Conservation (phyloP, 2,329 filamentous ascomycete species). For the Akanthomyces lecanii region DNA sequence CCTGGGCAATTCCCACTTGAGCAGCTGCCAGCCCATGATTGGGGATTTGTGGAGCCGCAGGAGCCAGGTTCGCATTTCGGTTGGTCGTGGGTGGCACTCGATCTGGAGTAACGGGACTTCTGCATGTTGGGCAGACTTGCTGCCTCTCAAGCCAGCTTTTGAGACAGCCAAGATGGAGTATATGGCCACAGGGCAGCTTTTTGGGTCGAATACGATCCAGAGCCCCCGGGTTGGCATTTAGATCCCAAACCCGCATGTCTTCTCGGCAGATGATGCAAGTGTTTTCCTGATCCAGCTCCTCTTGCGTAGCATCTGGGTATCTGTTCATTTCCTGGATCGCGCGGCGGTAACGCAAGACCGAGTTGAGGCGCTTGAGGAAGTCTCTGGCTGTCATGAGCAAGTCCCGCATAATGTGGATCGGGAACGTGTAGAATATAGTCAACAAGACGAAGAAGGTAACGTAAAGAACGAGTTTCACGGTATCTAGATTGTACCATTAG, state of each 20-base stretch:
- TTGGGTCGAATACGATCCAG: conserved; percentile 86
- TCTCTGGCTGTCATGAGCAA: conserved; percentile 91
- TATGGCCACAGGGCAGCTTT: conserved; percentile 93
- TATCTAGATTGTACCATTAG: conserved; percentile 53
- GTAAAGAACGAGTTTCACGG: conserved; percentile 87
- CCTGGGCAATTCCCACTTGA: conserved; percentile 3
- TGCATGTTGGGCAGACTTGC: conserved; percentile 93
- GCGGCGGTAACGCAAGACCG: conserved; percentile 84
- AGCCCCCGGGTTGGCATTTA: conserved; percentile 54
- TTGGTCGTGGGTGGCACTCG: conserved; percentile 26
- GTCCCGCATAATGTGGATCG: conserved; percentile 94
- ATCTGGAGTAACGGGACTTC: conserved; percentile 61
- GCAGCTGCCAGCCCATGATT: neutral
- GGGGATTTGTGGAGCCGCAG: conserved; percentile 22
- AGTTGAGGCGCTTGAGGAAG: conserved; percentile 83
- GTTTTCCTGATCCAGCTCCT: conserved; percentile 80
- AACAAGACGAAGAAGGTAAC: conserved; percentile 90
- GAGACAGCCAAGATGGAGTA: conserved; percentile 88
- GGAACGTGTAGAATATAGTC: conserved; percentile 88
- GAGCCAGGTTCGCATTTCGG: conserved; percentile 24
- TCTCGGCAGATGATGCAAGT: conserved; percentile 98
- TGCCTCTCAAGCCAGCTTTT: conserved; percentile 97
- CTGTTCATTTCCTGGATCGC: conserved; percentile 92
- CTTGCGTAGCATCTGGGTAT: conserved; percentile 84
- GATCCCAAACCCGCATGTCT: conserved; percentile 81